These are phyloP conservation scores for Cyclaneusma minus DNA, from an alignment of 2,329 filamentous ascomycete species.

Conservation along the genomic window DNA sequence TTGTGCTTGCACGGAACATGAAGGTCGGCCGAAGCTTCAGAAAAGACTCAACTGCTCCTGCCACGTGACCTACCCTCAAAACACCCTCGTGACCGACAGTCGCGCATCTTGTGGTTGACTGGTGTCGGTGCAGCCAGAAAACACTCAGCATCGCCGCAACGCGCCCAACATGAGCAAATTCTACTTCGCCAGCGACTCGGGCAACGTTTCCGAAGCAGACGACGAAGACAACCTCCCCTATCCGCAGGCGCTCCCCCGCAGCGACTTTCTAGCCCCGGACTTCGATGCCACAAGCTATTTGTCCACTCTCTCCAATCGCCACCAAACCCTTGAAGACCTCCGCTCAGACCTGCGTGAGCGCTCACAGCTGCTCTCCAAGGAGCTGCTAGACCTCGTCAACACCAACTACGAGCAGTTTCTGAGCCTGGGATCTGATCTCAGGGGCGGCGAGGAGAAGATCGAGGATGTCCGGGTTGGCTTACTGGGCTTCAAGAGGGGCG, in stretches of 20 bases:
- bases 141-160: too few species aligned
- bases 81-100: too few species aligned
- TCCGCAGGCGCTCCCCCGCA: slow-evolving; percentile 66
- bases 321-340: slow-evolving; percentile 91
- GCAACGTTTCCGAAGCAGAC: slow-evolving; percentile 21
- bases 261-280: slow-evolving; percentile 60
- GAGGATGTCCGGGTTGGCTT: slow-evolving; percentile 81
- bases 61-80: too few species aligned
- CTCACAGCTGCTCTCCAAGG: slow-evolving; percentile 63
- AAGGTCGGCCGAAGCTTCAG: too few species aligned
- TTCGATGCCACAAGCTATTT: slow-evolving; percentile 78
- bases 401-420: slow-evolving; percentile 88
- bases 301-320: slow-evolving; percentile 66
- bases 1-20: too few species aligned
- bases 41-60: too few species aligned
- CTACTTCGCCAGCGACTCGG: slow-evolving; percentile 21
- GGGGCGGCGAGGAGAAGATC: slow-evolving; percentile 79
- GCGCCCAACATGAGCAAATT: slow-evolving; percentile 32
- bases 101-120: too few species aligned
- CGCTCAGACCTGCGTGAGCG: slow-evolving; percentile 73
- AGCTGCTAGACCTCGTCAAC: slow-evolving; percentile 90
- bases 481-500: slow-evolving; percentile 69
- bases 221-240: slow-evolving; percentile 70
- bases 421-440: slow-evolving; percentile 63
- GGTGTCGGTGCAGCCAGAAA: too few species aligned